Percentiles rank a stretch among this genome's conserved stretches.
phyloP scores from a whole-genome alignment of 768 basidiomycete genomes.

The Tricholoma bakamatsutake region DNA sequence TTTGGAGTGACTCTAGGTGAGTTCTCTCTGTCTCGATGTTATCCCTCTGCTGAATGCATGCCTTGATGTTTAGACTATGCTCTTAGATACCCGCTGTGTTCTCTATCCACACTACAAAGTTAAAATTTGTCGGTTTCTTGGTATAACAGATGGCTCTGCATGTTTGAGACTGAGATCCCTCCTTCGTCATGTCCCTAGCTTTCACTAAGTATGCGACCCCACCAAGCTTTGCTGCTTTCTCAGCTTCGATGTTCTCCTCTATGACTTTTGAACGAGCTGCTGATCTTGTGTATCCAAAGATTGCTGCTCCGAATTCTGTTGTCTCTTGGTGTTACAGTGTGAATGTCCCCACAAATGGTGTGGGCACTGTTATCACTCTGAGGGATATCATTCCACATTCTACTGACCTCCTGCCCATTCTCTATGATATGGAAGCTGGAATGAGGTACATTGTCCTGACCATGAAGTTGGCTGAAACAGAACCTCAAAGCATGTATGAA shows the following conservation, averaged over 20 bases:
- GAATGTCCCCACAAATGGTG: neutral
- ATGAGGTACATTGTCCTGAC: neutral
- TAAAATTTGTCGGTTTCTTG: neutral
- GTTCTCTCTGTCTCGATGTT: neutral
- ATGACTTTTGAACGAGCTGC: slow-evolving; percentile 2
- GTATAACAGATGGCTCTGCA: neutral
- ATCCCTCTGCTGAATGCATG: neutral
- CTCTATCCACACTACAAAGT: slow-evolving; percentile 2
- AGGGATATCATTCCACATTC: slow-evolving; percentile 1
- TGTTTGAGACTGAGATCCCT: neutral
- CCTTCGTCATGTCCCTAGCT: neutral
- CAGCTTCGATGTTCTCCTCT: neutral
- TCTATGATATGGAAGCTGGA: slow-evolving; percentile 1
- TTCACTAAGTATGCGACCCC: neutral
- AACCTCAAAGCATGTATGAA: neutral
- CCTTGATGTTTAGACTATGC: slow-evolving; percentile 1
- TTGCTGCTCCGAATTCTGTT: slow-evolving; percentile 1
- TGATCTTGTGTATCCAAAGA: slow-evolving; percentile 1
- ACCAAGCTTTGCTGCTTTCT: neutral
- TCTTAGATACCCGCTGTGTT: slow-evolving; percentile 3
- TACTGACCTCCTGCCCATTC: slow-evolving; percentile 3
- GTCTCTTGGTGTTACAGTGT: neutral
- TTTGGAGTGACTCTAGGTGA: slow-evolving; percentile 1
- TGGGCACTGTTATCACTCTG: slow-evolving; percentile 2
- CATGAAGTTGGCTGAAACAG: slow-evolving; percentile 1